phyloP scores from a whole-genome alignment of 345 rosid species.

The Salix viminalis region DNA sequence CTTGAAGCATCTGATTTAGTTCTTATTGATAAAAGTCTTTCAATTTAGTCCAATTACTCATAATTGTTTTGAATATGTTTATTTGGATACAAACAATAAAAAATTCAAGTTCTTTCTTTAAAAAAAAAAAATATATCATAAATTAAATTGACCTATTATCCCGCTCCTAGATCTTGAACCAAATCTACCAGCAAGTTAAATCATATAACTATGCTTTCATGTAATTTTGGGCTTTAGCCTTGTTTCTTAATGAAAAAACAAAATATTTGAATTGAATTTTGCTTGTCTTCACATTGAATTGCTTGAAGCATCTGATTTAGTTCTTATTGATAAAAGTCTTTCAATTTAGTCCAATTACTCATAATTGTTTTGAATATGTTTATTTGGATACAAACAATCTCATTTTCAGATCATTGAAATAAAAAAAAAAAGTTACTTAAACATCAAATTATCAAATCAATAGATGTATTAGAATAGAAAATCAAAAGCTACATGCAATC shows the following conservation, averaged over 20 bases:
- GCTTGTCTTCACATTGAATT: too few species aligned
- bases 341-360: not conserved
- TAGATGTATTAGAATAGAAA: not conserved
- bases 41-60: not conserved
- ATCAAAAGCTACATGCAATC: not conserved
- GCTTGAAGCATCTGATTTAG: not conserved
- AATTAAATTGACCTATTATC: too few species aligned
- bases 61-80: not conserved
- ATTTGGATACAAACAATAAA: not conserved
- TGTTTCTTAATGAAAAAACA: too few species aligned
- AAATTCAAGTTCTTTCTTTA: too few species aligned
- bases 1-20: not conserved
- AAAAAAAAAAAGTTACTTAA: too few species aligned
- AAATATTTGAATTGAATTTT: too few species aligned
- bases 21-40: not conserved
- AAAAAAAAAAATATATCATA: too few species aligned
- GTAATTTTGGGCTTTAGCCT: too few species aligned
- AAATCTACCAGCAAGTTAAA: too few species aligned
- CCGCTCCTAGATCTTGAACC: too few species aligned
- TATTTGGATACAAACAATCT: not conserved
- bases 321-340: not conserved
- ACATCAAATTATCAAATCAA: not conserved
- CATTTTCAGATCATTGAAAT: not conserved
- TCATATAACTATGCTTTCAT: too few species aligned
- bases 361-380: not conserved